phyloP scores from a whole-genome alignment of 2,329 filamentous ascomycete species.

The Cladosporium phlei region DNA sequence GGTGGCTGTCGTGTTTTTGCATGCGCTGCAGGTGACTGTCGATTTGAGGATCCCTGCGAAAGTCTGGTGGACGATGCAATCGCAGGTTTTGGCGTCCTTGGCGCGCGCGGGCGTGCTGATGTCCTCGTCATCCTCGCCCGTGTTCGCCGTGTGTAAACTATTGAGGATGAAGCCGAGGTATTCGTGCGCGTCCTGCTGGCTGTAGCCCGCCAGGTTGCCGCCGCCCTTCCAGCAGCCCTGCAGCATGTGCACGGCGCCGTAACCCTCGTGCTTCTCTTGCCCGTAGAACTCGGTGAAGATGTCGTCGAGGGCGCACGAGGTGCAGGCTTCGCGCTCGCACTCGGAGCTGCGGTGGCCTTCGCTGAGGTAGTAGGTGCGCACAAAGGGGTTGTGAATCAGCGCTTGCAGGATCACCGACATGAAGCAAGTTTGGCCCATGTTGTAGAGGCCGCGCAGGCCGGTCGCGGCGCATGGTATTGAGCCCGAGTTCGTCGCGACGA shows the following conservation, averaged over 20 bases:
- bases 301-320: constrained; percentile 58
- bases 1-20: constrained; percentile 73
- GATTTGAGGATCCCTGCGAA: constrained; percentile 91
- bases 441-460: constrained; percentile 88
- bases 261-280: constrained; percentile 79
- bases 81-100: constrained; percentile 50
- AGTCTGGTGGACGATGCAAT: constrained; percentile 88
- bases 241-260: constrained; percentile 83
- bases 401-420: constrained; percentile 94
- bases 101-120: constrained; percentile 36
- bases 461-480: constrained; percentile 78
- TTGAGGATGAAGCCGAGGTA: constrained; percentile 95
- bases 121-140: constrained; percentile 46
- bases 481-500: constrained; percentile 72
- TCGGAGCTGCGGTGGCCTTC: constrained; percentile 79
- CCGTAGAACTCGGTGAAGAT: constrained; percentile 61
- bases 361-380: constrained; percentile 86
- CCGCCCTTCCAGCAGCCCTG: constrained; percentile 81
- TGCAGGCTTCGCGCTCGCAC: constrained; percentile 57
- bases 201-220: constrained; percentile 70
- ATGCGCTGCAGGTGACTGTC: constrained; percentile 85
- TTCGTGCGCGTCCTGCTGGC: constrained; percentile 94
- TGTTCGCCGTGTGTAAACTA: constrained; percentile 75
- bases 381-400: constrained; percentile 85
- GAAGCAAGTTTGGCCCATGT: constrained; percentile 97